Evolutionary conservation across 2,329 filamentous ascomycete species (phyloP).

Genomic region (Mycogone perniciosa): DNA sequence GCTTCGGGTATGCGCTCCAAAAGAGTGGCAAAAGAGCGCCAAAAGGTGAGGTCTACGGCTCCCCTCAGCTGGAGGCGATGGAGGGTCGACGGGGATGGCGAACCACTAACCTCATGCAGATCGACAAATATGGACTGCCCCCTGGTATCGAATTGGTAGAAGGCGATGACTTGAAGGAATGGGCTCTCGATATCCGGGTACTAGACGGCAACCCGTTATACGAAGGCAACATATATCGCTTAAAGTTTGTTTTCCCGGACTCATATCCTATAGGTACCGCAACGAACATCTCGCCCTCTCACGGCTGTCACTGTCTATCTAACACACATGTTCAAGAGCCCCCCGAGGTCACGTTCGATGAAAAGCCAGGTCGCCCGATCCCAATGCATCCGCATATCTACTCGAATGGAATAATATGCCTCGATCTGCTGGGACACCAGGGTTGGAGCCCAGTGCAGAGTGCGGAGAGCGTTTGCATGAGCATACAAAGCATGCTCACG

Average conservation of each 20-base stretch:
- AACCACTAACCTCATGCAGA: constrained; percentile 34
- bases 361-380: constrained; percentile 59
- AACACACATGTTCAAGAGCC: constrained; percentile 55
- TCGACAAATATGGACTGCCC: constrained; percentile 48
- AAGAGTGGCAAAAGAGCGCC: constrained; percentile 24
- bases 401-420: constrained; percentile 96
- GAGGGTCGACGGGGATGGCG: background rate
- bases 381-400: constrained; percentile 98
- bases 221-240: constrained; percentile 66
- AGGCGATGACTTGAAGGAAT: constrained; percentile 66
- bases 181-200: constrained; percentile 87
- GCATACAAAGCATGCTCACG: constrained; percentile 95
- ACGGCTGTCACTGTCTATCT: background rate
- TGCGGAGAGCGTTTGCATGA: constrained; percentile 95
- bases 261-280: constrained; percentile 80
- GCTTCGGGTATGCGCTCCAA: constrained; percentile 22
- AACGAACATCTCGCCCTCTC: background rate
- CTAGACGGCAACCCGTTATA: constrained; percentile 90
- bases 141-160: constrained; percentile 76
- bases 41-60: constrained; percentile 19
- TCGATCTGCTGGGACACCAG: constrained; percentile 79
- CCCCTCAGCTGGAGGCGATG: background rate
- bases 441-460: constrained; percentile 98
- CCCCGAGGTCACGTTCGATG: constrained; percentile 86
- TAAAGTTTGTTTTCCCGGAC: constrained; percentile 79